phyloP scores from a whole-genome alignment of 148 eudicot genomes.

The Heliosperma pusillum region DNA sequence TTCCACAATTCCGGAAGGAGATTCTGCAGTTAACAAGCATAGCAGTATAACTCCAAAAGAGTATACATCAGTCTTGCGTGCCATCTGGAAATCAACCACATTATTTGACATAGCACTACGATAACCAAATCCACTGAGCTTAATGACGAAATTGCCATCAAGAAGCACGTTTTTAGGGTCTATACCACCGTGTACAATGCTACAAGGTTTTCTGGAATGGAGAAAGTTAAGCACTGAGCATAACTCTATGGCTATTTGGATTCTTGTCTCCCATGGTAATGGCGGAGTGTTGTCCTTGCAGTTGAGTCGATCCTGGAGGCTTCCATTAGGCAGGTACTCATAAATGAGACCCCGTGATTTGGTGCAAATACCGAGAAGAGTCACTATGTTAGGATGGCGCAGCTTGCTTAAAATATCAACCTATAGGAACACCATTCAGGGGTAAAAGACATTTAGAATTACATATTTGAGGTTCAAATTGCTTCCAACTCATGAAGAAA shows the following conservation, averaged over 20 bases:
- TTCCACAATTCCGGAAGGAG: too few species aligned
- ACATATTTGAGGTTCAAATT: background rate
- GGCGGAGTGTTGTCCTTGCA: constrained; percentile 69
- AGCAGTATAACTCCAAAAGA: too few species aligned
- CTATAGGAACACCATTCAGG: too few species aligned
- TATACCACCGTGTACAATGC: constrained; percentile 55
- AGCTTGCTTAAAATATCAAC: too few species aligned
- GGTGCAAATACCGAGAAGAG: too few species aligned
- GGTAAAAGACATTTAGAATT: too few species aligned
- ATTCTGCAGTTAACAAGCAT: too few species aligned
- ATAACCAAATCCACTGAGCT: too few species aligned
- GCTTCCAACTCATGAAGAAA: background rate
- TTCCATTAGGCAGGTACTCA: constrained; percentile 74
- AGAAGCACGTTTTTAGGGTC: constrained; percentile 64
- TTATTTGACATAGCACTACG: constrained; percentile 34
- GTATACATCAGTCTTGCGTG: too few species aligned
- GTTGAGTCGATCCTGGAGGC: constrained; percentile 73
- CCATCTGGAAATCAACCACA: constrained; percentile 14
- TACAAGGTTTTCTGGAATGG: constrained; percentile 49
- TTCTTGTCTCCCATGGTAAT: constrained; percentile 71
- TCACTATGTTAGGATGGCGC: too few species aligned
- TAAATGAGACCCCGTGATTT: too few species aligned
- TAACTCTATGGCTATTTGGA: too few species aligned
- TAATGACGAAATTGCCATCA: constrained; percentile 48
- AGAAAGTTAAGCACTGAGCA: constrained; percentile 67